These are phyloP conservation scores for Calocybe indica DNA, from an alignment of 768 basidiomycete genomes.

Conservation along the genomic window DNA sequence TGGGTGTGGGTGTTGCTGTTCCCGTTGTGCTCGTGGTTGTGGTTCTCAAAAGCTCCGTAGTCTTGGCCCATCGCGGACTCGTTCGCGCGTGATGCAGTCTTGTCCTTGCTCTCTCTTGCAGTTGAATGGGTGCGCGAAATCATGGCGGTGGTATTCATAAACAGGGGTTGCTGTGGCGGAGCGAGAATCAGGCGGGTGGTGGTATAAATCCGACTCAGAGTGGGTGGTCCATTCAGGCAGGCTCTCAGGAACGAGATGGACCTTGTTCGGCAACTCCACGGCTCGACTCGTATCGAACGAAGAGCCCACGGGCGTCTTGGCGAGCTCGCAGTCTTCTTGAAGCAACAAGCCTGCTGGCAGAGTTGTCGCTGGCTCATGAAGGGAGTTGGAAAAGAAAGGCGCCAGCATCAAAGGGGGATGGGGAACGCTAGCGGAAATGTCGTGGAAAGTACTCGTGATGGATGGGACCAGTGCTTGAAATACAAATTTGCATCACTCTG, in stretches of 20 bases:
- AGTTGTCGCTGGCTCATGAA: constrained; percentile 14
- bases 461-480: too few species aligned
- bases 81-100: constrained; percentile 1
- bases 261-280: constrained; percentile 8
- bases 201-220: constrained; percentile 2
- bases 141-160: constrained; percentile 8
- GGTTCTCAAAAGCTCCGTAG: constrained; percentile 6
- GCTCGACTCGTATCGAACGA: constrained; percentile 6
- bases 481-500: too few species aligned
- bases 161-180: constrained; percentile 1
- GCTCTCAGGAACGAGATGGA: constrained; percentile 7
- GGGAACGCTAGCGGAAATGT: too few species aligned
- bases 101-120: constrained; percentile 11
- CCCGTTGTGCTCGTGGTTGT: constrained; percentile 22
- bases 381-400: background rate
- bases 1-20: constrained; percentile 34
- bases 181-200: background rate
- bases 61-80: constrained; percentile 3
- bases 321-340: background rate
- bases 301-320: constrained; percentile 4
- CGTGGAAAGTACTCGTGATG: too few species aligned
- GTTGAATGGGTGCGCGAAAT: constrained; percentile 19
- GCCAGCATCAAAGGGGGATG: too few species aligned
- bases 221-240: background rate
- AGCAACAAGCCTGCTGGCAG: constrained; percentile 11